Evolutionary conservation across 2,329 filamentous ascomycete species (phyloP).

Genomic region (Phaeosphaeriaceae sp.): DNA sequence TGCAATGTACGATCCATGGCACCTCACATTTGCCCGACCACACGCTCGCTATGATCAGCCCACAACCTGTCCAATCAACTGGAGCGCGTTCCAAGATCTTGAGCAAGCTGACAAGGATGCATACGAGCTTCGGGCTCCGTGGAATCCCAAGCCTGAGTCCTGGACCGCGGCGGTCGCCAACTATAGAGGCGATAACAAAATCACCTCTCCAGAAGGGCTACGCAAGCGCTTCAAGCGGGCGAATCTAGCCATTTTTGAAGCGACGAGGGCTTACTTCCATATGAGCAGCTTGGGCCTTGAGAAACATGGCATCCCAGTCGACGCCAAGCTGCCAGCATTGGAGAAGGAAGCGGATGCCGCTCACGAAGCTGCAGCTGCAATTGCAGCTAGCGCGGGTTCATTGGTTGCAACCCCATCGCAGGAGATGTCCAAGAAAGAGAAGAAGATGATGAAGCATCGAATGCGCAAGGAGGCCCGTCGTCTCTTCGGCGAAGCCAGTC

Average conservation of each 20-base stretch:
- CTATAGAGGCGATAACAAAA: neutral
- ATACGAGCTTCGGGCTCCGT: neutral
- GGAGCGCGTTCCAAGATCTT: neutral
- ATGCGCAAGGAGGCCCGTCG: too few species aligned
- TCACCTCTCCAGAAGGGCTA: conserved; percentile 3
- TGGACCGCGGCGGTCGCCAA: neutral
- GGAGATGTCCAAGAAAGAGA: neutral
- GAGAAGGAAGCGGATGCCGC: neutral
- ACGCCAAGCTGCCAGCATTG: neutral
- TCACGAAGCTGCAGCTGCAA: too few species aligned
- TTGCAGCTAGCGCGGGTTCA: too few species aligned
- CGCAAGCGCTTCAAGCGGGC: conserved; percentile 19
- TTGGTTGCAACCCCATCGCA: too few species aligned
- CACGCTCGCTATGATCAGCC: neutral
- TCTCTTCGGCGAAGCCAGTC: conserved; percentile 1
- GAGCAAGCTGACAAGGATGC: neutral
- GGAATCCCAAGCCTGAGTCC: neutral
- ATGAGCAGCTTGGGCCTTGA: neutral
- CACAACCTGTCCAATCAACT: neutral
- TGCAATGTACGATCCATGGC: neutral
- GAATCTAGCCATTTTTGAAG: conserved; percentile 12
- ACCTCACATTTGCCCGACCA: neutral
- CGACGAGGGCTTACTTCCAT: conserved; percentile 18
- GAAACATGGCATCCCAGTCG: conserved; percentile 2
- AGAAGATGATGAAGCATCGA: too few species aligned